A percentile compares a stretch with the other conserved stretches of the same genome.
These are phyloP conservation scores for Debaryomycetaceae sp. DNA, from an alignment of 1,139 yeast species.

Conservation along the genomic window DNA sequence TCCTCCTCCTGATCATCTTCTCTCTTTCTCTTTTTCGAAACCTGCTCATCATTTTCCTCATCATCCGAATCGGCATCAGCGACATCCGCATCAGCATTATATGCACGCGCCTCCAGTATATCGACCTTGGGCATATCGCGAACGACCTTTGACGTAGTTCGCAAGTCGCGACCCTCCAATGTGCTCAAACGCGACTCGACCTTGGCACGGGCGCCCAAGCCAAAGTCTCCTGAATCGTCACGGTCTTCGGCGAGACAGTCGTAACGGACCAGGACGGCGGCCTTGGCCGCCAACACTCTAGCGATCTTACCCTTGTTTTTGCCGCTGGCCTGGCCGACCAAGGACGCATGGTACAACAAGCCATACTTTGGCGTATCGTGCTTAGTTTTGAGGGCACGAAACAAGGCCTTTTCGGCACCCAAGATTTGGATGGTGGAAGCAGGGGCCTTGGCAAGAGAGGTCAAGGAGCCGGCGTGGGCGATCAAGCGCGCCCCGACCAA, in stretches of 20 bases:
- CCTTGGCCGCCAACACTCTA: constrained; percentile 96
- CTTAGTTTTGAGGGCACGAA: constrained; percentile 96
- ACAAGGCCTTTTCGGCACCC: constrained; percentile 98
- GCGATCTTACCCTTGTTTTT: constrained; percentile 98
- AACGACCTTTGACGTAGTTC: constrained; percentile 67
- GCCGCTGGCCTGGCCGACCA: constrained; percentile 95
- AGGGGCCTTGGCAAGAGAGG: constrained; percentile 93
- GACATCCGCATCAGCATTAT: constrained; percentile 91
- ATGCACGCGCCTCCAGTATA: constrained; percentile 72
- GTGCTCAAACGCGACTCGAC: constrained; percentile 92
- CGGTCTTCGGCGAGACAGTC: constrained; percentile 97
- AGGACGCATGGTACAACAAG: constrained; percentile 89
- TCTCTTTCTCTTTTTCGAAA: constrained; percentile 24
- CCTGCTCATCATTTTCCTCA: constrained; percentile 42
- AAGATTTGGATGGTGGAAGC: constrained; percentile 97
- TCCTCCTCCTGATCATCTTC: constrained; percentile 11
- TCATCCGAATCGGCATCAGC: constrained; percentile 31
- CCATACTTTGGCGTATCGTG: constrained; percentile 99
- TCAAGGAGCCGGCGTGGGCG: constrained; percentile 93
- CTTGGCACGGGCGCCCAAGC: constrained; percentile 83
- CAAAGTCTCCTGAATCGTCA: constrained; percentile 90
- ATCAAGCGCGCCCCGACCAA: constrained; percentile 96
- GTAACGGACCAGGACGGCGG: constrained; percentile 91
- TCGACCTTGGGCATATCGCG: constrained; percentile 79
- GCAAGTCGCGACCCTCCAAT: constrained; percentile 87